Evolutionary conservation across 2,329 filamentous ascomycete genomes (phyloP).

Genomic region (Cryphonectria carpinicola): DNA sequence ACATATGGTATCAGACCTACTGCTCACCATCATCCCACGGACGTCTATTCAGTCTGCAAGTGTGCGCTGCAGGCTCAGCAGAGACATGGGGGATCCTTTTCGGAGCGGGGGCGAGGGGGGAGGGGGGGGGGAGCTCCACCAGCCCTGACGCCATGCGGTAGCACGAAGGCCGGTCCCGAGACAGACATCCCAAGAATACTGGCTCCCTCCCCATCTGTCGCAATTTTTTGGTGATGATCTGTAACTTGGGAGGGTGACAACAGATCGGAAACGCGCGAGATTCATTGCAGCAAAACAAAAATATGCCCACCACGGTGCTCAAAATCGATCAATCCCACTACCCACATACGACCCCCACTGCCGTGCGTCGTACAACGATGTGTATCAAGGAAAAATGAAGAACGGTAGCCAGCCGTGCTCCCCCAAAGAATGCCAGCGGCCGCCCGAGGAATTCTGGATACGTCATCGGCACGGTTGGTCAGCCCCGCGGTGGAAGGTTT

Average conservation of each 20-base stretch:
- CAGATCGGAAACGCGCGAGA: neutral
- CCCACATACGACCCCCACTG: neutral
- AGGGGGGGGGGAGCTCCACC: neutral
- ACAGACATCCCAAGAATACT: constrained; percentile 14
- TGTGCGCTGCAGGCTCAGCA: neutral
- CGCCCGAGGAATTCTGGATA: neutral
- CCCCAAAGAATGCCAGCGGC: neutral
- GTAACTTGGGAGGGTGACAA: neutral
- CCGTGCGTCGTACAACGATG: neutral
- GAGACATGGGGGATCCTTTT: neutral
- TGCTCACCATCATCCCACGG: neutral
- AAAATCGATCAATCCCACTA: neutral
- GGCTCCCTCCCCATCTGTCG: neutral
- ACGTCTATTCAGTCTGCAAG: neutral
- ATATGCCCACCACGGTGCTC: neutral
- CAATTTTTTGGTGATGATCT: neutral
- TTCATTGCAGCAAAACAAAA: neutral
- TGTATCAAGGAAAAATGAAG: neutral
- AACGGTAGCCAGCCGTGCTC: neutral
- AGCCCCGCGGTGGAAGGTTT: neutral
- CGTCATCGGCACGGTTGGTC: neutral
- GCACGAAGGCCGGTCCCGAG: constrained; percentile 24
- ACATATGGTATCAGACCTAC: neutral
- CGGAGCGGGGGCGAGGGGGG: too few relatives aligned
- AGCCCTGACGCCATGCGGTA: constrained; percentile 20